These are phyloP conservation scores for Floccularia luteovirens DNA, from an alignment of 768 basidiomycete species.

Conservation along the genomic window DNA sequence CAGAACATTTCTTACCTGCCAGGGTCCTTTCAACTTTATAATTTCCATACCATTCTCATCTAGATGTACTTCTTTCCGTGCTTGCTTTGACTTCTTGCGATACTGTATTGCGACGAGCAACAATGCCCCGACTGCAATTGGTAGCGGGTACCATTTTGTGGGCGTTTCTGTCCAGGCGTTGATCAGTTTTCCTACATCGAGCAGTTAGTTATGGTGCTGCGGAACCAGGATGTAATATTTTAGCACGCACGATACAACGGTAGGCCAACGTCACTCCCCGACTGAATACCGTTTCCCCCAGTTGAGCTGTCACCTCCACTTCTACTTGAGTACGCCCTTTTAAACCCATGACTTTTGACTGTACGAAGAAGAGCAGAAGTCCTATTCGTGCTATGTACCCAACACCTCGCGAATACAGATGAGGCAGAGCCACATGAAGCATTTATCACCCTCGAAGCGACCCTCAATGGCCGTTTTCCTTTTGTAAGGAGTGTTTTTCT, in stretches of 20 bases:
- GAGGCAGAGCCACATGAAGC: constrained; percentile 39
- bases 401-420: constrained; percentile 40
- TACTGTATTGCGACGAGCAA: constrained; percentile 76
- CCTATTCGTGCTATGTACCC: constrained; percentile 46
- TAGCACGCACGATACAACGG: constrained; percentile 47
- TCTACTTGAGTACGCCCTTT: constrained; percentile 31
- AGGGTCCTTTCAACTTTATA: constrained; percentile 80
- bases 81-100: constrained; percentile 44
- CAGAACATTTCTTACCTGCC: constrained; percentile 59
- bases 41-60: constrained; percentile 81
- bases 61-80: constrained; percentile 60
- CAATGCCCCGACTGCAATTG: constrained; percentile 85
- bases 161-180: constrained; percentile 83
- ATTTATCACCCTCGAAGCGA: constrained; percentile 49
- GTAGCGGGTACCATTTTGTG: constrained; percentile 93
- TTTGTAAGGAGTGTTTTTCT: constrained; percentile 43
- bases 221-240: not conserved
- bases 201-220: constrained; percentile 2
- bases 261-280: constrained; percentile 17
- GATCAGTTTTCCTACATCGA: constrained; percentile 47
- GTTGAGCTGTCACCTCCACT: constrained; percentile 17
- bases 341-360: constrained; percentile 29
- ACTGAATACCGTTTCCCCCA: constrained; percentile 11
- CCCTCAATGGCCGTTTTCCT: constrained; percentile 47
- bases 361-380: constrained; percentile 40